Evolutionary conservation across 2,329 filamentous ascomycete genomes (phyloP).

Genomic region (Sarocladiaceae sp.): DNA sequence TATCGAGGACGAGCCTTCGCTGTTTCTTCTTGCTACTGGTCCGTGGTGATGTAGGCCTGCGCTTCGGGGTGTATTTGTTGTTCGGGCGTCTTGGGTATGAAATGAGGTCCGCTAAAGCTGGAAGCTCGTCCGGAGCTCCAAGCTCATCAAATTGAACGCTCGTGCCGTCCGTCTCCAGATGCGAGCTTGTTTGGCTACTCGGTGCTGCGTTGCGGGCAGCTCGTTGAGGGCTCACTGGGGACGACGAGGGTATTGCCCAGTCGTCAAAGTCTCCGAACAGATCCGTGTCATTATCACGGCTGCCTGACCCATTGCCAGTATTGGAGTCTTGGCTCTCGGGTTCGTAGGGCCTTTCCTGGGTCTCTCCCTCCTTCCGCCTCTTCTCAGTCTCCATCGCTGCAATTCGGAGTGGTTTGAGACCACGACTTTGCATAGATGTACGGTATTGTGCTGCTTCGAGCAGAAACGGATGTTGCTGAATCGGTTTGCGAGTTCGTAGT

Average conservation of each 20-base stretch:
- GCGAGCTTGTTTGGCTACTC: conserved; percentile 31
- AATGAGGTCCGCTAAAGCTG: conserved; percentile 24
- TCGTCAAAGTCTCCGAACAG: conserved; percentile 3
- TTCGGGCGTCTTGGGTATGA: neutral
- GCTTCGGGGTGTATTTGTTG: conserved; percentile 7
- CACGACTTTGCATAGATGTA: conserved; percentile 48
- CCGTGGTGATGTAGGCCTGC: conserved; percentile 3
- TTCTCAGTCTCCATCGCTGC: conserved; percentile 23
- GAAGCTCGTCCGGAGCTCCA: conserved; percentile 27
- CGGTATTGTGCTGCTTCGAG: conserved; percentile 53
- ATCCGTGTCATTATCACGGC: conserved; percentile 21
- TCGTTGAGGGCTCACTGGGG: conserved; percentile 24
- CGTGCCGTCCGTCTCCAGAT: conserved; percentile 31
- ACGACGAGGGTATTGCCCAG: conserved; percentile 20
- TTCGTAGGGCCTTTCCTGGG: conserved; percentile 46
- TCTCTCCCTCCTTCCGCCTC: conserved; percentile 37
- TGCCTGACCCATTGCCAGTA: neutral
- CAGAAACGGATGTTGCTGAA: conserved; percentile 56
- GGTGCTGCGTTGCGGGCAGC: conserved; percentile 17
- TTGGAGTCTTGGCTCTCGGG: conserved; percentile 44
- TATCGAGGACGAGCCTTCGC: neutral
- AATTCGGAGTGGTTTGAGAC: conserved; percentile 48
- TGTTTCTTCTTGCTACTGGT: conserved; percentile 5
- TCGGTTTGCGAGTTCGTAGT: conserved; percentile 55
- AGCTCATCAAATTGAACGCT: conserved; percentile 24